These are phyloP conservation scores for Syncephalastrum monosporum DNA, from an alignment of 371 early-diverging fungal species.

Conservation along the genomic window DNA sequence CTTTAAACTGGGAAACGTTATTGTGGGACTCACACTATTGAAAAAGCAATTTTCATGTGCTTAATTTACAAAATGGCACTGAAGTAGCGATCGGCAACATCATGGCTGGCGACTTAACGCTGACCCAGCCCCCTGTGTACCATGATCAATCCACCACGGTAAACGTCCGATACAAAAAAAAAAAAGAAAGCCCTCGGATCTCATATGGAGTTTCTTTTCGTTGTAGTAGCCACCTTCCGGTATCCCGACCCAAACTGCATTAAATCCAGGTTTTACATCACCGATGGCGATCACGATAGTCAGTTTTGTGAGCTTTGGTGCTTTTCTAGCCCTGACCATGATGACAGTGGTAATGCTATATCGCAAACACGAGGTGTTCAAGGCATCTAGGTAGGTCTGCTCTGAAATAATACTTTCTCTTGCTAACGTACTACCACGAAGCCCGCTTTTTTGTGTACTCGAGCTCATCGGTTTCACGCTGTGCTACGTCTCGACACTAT, in stretches of 20 bases:
- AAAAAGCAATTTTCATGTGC: conserved; percentile 47
- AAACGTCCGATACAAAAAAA: conserved; percentile 5
- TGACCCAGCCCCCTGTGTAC: conserved; percentile 51
- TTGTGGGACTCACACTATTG: conserved; percentile 1
- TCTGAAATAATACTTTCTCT: background rate
- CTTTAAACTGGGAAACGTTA: background rate
- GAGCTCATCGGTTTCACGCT: conserved; percentile 48
- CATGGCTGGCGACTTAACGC: conserved; percentile 45
- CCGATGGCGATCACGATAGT: conserved; percentile 43
- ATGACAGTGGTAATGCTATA: conserved; percentile 37
- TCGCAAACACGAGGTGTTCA: conserved; percentile 49
- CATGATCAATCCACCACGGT: conserved; percentile 45
- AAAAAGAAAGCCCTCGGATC: background rate
- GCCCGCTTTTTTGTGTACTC: conserved; percentile 54
- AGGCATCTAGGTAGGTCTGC: conserved; percentile 49
- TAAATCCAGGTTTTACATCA: conserved; percentile 43
- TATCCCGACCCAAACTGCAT: conserved; percentile 20
- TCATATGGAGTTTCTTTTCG: conserved; percentile 5
- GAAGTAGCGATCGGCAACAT: conserved; percentile 46
- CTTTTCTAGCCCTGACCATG: conserved; percentile 31
- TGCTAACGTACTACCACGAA: conserved; percentile 7
- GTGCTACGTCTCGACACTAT: conserved; percentile 36
- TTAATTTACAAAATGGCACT: conserved; percentile 50
- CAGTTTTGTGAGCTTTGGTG: conserved; percentile 41
- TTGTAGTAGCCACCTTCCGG: conserved; percentile 33